Evolutionary conservation across 2,329 filamentous ascomycete genomes (phyloP).

Genomic region (Botrytis cinerea): DNA sequence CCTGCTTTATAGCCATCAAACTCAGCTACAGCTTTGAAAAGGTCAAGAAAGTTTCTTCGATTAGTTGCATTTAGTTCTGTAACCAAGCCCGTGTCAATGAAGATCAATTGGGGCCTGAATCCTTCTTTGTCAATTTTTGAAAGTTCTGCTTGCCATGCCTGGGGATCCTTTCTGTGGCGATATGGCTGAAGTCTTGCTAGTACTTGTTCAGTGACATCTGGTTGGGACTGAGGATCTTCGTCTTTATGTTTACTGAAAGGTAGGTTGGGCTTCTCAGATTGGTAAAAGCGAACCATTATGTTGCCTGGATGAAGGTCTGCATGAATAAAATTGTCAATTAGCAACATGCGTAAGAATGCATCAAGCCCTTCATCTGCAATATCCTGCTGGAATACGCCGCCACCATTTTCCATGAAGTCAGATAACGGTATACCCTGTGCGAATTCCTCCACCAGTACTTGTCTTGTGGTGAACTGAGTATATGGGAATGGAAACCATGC

Average conservation of each 20-base stretch:
- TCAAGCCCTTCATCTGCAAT: slow-evolving; percentile 95
- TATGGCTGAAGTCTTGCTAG: slow-evolving; percentile 76
- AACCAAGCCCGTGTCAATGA: slow-evolving; percentile 95
- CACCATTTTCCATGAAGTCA: slow-evolving; percentile 87
- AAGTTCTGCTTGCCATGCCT: slow-evolving; percentile 75
- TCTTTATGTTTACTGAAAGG: slow-evolving; percentile 46
- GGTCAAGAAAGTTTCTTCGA: slow-evolving; percentile 85
- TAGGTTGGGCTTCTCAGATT: slow-evolving; percentile 71
- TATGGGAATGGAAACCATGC: slow-evolving; percentile 98
- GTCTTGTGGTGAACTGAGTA: slow-evolving; percentile 85
- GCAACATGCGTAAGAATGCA: slow-evolving; percentile 92
- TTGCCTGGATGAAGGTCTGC: slow-evolving; percentile 96
- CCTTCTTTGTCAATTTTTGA: slow-evolving; percentile 79
- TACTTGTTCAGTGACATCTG: slow-evolving; percentile 86
- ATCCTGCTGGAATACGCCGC: slow-evolving; percentile 88
- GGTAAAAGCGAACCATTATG: slow-evolving; percentile 99
- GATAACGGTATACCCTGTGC: slow-evolving; percentile 90
- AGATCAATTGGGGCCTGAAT: slow-evolving; percentile 90
- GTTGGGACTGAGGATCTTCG: slow-evolving; percentile 49
- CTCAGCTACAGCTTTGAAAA: slow-evolving; percentile 94
- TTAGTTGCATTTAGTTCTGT: slow-evolving; percentile 90
- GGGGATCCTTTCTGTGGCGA: slow-evolving; percentile 59
- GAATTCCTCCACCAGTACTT: slow-evolving; percentile 93
- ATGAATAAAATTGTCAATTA: slow-evolving; percentile 97
- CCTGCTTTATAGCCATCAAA: slow-evolving; percentile 97